Evolutionary conservation across 2,329 filamentous ascomycete species (phyloP).

Genomic region (Raffaelea albimanens): DNA sequence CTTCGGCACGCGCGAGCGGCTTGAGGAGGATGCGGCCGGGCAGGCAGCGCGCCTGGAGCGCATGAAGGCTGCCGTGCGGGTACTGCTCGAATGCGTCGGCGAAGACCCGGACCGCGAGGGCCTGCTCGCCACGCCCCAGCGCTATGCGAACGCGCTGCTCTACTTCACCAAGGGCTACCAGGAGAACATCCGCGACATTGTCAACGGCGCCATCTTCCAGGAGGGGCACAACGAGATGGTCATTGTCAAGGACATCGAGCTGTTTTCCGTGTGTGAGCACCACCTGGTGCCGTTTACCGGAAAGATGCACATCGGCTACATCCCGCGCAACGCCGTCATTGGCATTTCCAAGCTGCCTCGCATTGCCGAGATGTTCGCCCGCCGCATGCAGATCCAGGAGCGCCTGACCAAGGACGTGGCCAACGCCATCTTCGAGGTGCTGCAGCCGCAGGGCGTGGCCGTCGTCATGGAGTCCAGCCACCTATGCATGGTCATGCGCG

Average conservation of each 20-base stretch:
- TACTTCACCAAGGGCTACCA: slow-evolving; percentile 97
- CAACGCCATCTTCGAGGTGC: slow-evolving; percentile 81
- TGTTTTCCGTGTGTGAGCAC: slow-evolving; percentile 92
- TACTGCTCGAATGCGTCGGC: slow-evolving; percentile 59
- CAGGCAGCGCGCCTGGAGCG: slow-evolving; percentile 43
- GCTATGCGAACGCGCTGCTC: slow-evolving; percentile 92
- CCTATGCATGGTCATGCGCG: slow-evolving; percentile 97
- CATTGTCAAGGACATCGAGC: slow-evolving; percentile 94
- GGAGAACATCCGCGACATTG: slow-evolving; percentile 82
- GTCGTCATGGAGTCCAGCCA: slow-evolving; percentile 97
- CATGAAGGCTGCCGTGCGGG: slow-evolving; percentile 53
- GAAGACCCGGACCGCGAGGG: slow-evolving; percentile 59
- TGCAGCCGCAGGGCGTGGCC: slow-evolving; percentile 88
- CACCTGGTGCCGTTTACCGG: slow-evolving; percentile 94
- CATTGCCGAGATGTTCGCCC: slow-evolving; percentile 94
- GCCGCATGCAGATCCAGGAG: slow-evolving; percentile 91
- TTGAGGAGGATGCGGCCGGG: slow-evolving; percentile 46
- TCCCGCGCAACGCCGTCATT: slow-evolving; percentile 82
- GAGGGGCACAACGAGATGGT: slow-evolving; percentile 96
- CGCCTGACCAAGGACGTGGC: slow-evolving; percentile 93
- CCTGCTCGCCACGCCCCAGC: slow-evolving; percentile 60
- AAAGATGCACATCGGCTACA: slow-evolving; percentile 99
- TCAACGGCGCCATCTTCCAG: slow-evolving; percentile 90
- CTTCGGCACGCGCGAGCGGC: slow-evolving; percentile 53
- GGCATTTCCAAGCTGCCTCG: slow-evolving; percentile 92